Evolutionary conservation across 768 basidiomycete genomes (phyloP), one percentile per base, ranked within the genome.

Genomic region (Russula vinacea): DNA sequence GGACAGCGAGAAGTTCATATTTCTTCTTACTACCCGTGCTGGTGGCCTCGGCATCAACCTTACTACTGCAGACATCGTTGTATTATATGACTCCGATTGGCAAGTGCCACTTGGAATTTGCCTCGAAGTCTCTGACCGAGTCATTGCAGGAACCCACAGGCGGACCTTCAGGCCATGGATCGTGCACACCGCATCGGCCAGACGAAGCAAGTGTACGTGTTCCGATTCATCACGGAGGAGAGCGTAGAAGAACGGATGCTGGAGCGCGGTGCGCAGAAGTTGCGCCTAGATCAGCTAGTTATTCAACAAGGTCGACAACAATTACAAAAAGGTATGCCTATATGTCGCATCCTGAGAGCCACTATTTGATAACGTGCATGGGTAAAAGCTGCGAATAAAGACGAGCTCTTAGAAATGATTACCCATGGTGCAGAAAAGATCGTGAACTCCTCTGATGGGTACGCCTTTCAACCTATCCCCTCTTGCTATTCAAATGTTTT

Each of bases 131-230:
- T 49, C 53, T 65, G 29, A 62, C 40, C 24, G 3, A 40, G 14
- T 22, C 49, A 6, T 16, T 17, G 13, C 68, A 93, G 90, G 94
- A 99, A 98, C 74, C 96, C 97, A 1, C 97, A 99, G 77, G 97
- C 96, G 2, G 97, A 99, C 78, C 76, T 99, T 52, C 97, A 99
- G 74, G 97, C 97, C 5, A 98, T 97, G 96, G 94, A 98, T 72
- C 90, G 94, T 62, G 95, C 95, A 0, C 94, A 96, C 77, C 90
- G 94, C 62, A 96, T 96, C 66, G 94, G 94, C 3, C 94, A 98
- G 77, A 96, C 92, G 51, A 98, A 96, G 76, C 94, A 98, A 75
- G 95, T 97, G 22, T 95, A 94, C 70, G 95, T 97, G 5, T 98
- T 92, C 79, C 80, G 95, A n/a, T 96, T 97, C 74, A 89, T 97